Evolutionary conservation across 257 asterid species (phyloP).

Genomic region (Linaria vulgaris): DNA sequence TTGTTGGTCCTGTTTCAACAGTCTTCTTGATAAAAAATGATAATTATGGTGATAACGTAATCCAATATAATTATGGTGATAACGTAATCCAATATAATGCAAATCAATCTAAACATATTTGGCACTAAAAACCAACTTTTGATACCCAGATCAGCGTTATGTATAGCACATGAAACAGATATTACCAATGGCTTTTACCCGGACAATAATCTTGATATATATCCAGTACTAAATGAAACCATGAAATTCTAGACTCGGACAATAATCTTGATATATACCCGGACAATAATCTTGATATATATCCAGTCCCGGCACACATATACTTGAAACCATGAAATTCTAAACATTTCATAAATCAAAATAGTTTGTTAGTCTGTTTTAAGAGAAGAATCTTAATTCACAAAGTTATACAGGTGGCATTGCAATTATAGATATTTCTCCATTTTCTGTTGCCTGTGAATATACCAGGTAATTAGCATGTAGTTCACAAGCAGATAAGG

Average conservation of each 20-base stretch:
- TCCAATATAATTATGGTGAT: conserved; percentile 14
- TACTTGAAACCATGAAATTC: background rate
- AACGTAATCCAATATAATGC: no score
- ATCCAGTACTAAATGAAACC: conserved; percentile 14
- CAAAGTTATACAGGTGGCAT: conserved; percentile 3
- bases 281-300: background rate
- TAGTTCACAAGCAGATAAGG: conserved; percentile 5
- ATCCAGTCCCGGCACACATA: background rate
- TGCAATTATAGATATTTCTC: conserved; percentile 12
- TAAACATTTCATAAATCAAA: background rate
- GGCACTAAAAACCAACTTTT: conserved; percentile 4
- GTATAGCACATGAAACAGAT: conserved; percentile 15
- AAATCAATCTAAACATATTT: conserved; percentile 18
- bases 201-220: conserved; percentile 4
- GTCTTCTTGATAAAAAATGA: conserved; percentile 24
- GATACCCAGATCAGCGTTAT: background rate
- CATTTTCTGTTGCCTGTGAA: conserved; percentile 8
- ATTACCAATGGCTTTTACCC: conserved; percentile 14
- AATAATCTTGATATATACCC: background rate
- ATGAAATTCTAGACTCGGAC: background rate
- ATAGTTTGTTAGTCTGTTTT: background rate
- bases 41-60: background rate
- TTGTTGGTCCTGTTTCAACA: conserved; percentile 51
- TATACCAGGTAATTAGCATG: background rate
- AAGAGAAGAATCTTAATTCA: background rate